Conservation (phyloP, 2,329 filamentous ascomycete species). For the Colletotrichum lini region DNA sequence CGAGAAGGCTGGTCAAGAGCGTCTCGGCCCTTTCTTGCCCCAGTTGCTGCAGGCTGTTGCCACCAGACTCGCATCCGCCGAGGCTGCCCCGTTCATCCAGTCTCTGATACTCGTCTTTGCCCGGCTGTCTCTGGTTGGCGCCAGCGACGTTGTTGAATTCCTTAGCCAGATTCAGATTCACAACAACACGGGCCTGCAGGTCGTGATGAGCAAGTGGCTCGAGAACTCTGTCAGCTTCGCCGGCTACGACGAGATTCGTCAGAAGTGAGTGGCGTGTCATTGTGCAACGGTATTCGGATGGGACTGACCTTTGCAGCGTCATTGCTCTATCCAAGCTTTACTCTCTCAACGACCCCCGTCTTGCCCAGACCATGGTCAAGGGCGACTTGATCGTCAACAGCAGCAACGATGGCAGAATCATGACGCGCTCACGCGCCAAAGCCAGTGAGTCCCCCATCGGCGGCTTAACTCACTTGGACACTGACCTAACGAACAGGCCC, state of each 20-base stretch:
- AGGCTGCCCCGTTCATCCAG: constrained; percentile 92
- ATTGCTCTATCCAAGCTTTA: constrained; percentile 95
- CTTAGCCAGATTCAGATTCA: constrained; percentile 86
- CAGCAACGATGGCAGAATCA: constrained; percentile 82
- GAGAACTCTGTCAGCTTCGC: constrained; percentile 98
- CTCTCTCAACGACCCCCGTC: constrained; percentile 84
- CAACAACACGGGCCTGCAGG: constrained; percentile 84
- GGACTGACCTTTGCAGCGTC: constrained; percentile 70
- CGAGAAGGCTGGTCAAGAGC: constrained; percentile 93
- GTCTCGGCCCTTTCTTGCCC: constrained; percentile 89
- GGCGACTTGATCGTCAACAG: constrained; percentile 86
- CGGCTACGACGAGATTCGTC: constrained; percentile 97
- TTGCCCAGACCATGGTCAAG: constrained; percentile 87
- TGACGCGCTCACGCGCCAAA: constrained; percentile 92
- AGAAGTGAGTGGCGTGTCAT: constrained; percentile 77
- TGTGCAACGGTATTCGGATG: neutral
- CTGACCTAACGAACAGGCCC: constrained; percentile 72
- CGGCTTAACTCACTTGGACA: constrained; percentile 9
- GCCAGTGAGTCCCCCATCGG: constrained; percentile 69
- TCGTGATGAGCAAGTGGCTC: constrained; percentile 95
- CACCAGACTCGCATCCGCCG: constrained; percentile 83
- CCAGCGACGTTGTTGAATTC: constrained; percentile 93
- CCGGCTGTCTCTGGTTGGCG: constrained; percentile 85
- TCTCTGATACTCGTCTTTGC: constrained; percentile 96
- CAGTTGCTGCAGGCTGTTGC: constrained; percentile 93